phyloP scores from a whole-genome alignment of 768 basidiomycete species.

The Lentinus tigrinus region DNA sequence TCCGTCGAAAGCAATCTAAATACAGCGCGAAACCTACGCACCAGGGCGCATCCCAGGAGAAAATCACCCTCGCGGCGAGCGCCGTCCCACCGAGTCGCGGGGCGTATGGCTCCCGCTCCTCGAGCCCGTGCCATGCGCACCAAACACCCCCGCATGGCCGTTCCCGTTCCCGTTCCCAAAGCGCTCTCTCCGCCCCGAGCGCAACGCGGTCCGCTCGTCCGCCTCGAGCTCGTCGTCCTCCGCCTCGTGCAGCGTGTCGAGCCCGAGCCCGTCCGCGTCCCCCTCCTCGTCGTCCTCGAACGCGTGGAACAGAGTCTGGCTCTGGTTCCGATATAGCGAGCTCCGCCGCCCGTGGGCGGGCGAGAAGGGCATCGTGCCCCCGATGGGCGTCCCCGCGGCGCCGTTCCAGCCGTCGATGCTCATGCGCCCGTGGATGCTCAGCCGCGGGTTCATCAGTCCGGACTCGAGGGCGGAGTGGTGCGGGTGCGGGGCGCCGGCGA shows the following conservation, averaged over 20 bases:
- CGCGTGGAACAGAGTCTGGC: conserved; percentile 69
- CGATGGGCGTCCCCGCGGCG: conserved; percentile 30
- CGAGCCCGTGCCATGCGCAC: conserved; percentile 43
- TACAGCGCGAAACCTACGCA: neutral
- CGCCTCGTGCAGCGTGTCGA: conserved; percentile 66
- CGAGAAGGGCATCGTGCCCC: conserved; percentile 27
- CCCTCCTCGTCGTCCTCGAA: conserved; percentile 65
- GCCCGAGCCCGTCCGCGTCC: conserved; percentile 48
- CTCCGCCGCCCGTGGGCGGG: conserved; percentile 61
- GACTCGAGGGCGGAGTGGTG: conserved; percentile 57
- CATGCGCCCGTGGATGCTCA: conserved; percentile 77
- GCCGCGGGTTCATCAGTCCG: conserved; percentile 72
- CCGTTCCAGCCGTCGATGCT: conserved; percentile 79
- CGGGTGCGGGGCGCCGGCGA: conserved; percentile 36
- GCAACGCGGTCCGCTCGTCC: conserved; percentile 49
- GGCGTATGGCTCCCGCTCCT: conserved; percentile 60
- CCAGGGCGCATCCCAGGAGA: neutral
- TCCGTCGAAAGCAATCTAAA: neutral
- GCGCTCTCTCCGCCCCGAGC: conserved; percentile 20
- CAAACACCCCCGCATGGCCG: conserved; percentile 9
- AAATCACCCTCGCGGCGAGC: conserved; percentile 15
- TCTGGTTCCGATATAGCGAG: conserved; percentile 65
- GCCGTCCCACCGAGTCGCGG: conserved; percentile 25
- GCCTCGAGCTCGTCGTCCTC: conserved; percentile 47
- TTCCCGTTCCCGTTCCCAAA: conserved; percentile 8